phyloP scores from a whole-genome alignment of 305 asterid genomes.

The Withania somnifera region DNA sequence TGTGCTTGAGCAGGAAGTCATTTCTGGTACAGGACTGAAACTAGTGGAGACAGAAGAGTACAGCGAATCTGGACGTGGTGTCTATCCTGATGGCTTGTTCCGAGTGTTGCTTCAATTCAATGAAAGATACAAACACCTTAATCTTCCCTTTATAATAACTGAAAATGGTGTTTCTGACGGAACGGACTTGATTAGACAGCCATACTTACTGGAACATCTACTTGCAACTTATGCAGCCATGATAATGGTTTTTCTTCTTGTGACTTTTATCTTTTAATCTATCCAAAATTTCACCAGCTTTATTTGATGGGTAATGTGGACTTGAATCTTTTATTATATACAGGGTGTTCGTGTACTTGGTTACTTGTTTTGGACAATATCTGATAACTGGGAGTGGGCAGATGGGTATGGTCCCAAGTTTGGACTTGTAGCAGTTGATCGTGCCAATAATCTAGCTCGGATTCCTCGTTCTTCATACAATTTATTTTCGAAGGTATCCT shows the following conservation, averaged over 20 bases:
- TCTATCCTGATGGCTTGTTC: slow-evolving; percentile 87
- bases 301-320: neutral
- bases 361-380: slow-evolving; percentile 92
- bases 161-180: slow-evolving; percentile 87
- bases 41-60: slow-evolving; percentile 75
- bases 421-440: slow-evolving; percentile 87
- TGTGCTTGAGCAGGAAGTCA: slow-evolving; percentile 56
- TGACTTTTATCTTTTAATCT: neutral
- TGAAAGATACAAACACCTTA: slow-evolving; percentile 78
- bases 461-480: slow-evolving; percentile 73
- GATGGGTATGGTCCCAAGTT: slow-evolving; percentile 98
- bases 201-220: slow-evolving; percentile 83
- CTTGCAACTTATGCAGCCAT: slow-evolving; percentile 80
- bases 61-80: slow-evolving; percentile 97
- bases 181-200: slow-evolving; percentile 77
- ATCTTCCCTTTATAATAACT: slow-evolving; percentile 53
- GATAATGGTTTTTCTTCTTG: slow-evolving; percentile 37
- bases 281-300: neutral
- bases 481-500: slow-evolving; percentile 58
- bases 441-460: slow-evolving; percentile 63
- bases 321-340: neutral
- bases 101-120: slow-evolving; percentile 65
- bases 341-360: slow-evolving; percentile 87
- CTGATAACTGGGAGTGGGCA: slow-evolving; percentile 99
- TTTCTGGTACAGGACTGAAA: slow-evolving; percentile 75